These are phyloP conservation scores for Macrophomina tecta DNA, from an alignment of 2,329 filamentous ascomycete genomes.

Conservation along the genomic window DNA sequence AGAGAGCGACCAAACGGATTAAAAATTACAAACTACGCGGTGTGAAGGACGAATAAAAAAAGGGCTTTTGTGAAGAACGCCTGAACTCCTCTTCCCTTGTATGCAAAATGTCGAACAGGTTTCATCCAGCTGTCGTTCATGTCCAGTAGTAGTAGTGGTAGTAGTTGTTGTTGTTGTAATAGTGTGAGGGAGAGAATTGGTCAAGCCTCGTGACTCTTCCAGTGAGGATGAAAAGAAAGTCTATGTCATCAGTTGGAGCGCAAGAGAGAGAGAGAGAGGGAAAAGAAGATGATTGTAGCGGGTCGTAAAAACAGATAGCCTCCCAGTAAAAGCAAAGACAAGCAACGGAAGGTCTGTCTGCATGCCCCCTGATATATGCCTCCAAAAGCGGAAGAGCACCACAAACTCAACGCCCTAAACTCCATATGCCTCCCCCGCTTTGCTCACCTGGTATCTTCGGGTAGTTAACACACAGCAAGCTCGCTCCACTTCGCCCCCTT, in stretches of 20 bases:
- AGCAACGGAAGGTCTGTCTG: too few relatives aligned
- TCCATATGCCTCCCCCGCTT: not conserved
- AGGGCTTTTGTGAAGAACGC: not conserved
- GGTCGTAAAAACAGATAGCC: not conserved
- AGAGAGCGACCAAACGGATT: not conserved
- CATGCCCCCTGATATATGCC: too few relatives aligned
- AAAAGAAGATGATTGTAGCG: not conserved
- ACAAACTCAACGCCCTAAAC: not conserved
- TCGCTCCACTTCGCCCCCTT: too few relatives aligned
- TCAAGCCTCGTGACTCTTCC: not conserved
- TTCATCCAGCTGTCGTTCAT: not conserved
- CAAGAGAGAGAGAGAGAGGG: not conserved
- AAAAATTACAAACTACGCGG: conserved; percentile 8
- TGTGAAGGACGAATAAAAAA: not conserved
- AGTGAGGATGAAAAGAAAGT: not conserved
- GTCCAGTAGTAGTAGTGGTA: not conserved
- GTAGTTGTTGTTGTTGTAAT: too few relatives aligned
- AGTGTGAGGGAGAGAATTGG: not conserved
- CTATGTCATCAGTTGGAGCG: not conserved
- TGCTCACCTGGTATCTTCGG: not conserved
- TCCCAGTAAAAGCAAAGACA: not conserved
- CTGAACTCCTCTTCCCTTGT: not conserved
- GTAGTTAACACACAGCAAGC: not conserved
- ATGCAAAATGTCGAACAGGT: not conserved
- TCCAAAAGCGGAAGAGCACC: too few relatives aligned